Evolutionary conservation across 202 grass and related monocot species (phyloP), one percentile per base, ranked within the genome.

Genomic region (Brachypodium distachyon): DNA sequence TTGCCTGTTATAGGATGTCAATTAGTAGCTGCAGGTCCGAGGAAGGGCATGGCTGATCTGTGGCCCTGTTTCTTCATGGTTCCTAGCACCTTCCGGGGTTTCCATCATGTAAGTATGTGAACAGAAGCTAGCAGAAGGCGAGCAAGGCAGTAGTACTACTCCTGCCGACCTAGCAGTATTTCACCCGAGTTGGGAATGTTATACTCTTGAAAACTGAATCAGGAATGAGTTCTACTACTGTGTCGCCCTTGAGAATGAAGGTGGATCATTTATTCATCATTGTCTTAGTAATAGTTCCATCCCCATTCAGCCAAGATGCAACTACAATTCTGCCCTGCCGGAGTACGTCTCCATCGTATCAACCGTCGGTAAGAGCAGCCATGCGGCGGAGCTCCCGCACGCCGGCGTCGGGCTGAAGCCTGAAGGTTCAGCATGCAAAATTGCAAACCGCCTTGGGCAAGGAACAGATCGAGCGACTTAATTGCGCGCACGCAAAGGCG

Each of bases 91-190:
- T 79, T 79, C 75, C 16, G 19, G 12, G n/a, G 16, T 68, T 28
- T 38, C 19, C 39, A 29, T 58, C 50, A n/a, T 57, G 48, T 21
- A 54, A 72, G 63, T 52, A 44, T 63, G 52, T 63, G 43, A 44
- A 18, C 21, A 65, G 19, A 71, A 70, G 55, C 55, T 46, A 54
- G 55, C 70, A 44, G 33, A 72, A 38, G 55, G 55, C 63, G 61
- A 59, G 19, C 70, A 81, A 11, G 77, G 66, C n/a, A n/a, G n/a
- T n/a, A 77, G 23, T 71, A 61, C 41, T 48, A 55, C 41, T 66
- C 58, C 31, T 82, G 76, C 69, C 69, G 69, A 74, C 69, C 66
- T 85, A 55, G 25, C 16, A 31, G n/a, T n/a, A 3, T 78, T 9
- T 32, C 64, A 26, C 7, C 23, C 17, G 26, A 18, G 18, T 53